Conservation (phyloP, 2,329 filamentous ascomycete genomes). For the Penicillium aurantiogriseum region DNA sequence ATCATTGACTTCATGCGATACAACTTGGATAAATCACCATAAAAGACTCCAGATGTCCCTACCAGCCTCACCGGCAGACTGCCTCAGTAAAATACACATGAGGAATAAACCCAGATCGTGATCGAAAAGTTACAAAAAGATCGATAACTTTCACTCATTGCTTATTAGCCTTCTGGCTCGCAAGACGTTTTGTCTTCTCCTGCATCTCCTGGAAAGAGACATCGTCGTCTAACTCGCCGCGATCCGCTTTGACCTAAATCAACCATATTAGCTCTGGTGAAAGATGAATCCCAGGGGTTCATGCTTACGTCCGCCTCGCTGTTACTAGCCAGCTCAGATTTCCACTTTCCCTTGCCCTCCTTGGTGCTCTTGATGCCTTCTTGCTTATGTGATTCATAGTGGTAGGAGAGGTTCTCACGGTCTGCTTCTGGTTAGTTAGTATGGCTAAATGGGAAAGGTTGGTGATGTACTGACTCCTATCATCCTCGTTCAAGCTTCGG, state of each 20-base stretch:
- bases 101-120: background rate
- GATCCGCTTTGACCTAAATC: constrained; percentile 59
- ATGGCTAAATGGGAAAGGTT: background rate
- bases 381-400: constrained; percentile 60
- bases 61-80: background rate
- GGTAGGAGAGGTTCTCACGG: constrained; percentile 43
- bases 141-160: background rate
- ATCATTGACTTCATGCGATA: background rate
- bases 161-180: background rate
- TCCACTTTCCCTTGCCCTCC: constrained; percentile 70
- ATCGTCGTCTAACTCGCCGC: constrained; percentile 41
- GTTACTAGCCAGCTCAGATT: constrained; percentile 71
- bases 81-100: background rate
- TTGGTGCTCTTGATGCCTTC: constrained; percentile 53
- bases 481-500: constrained; percentile 36
- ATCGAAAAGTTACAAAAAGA: background rate
- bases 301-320: constrained; percentile 69
- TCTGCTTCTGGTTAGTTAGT: constrained; percentile 27
- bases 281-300: background rate
- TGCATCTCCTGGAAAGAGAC: constrained; percentile 53
- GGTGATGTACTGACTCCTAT: constrained; percentile 29
- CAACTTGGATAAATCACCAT: background rate
- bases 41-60: background rate
- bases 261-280: background rate
- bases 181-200: constrained; percentile 56